Evolutionary conservation across 306 rosid genomes (phyloP), one percentile per base, ranked within the genome.

Genomic region (Cicer arietinum): DNA sequence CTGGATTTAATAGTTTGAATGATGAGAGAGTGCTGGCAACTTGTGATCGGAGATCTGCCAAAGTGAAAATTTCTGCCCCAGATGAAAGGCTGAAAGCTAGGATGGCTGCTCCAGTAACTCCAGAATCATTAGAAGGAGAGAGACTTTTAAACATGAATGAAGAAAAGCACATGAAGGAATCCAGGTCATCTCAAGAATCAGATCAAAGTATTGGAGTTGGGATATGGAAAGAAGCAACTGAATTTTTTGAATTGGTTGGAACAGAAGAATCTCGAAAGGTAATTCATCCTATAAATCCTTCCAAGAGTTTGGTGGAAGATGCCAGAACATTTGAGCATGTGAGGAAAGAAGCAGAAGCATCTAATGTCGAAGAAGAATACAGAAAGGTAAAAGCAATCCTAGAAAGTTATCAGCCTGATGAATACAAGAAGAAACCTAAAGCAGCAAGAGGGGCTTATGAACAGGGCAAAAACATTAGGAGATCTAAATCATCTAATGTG

Each of bases 211-310:
- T 74, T 76, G 84, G 77, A 70, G 82, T 82, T 71, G 87, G 86
- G 51, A 84, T 80, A 77, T 89, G 92, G 97, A 91, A 88, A 82
- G 96, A 90, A 81, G 99, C 78, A 79, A 81, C 89, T 11, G 90
- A 86, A 12, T 89, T 88, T 89, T 87, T 92, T 76, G 97, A 92
- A 82, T 84, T 94, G 90, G 91, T 81, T 51, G 89, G 96, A 84
- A 44, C 86, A 65, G 89, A 88, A 76, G 88, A 87, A 45, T 70
- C 91, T 53, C 84, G 59, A 41, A 82, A 76, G 78, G 83, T 71
- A 80, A 64, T 77, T 82, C 90, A 67, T 68, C 85, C 69, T 5
- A 73, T 63, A 60, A 85, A 82, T 69, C 81, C 63, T 58, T 45
- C 83, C 22, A 82, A 80, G 75, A 81, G 51, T 74, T 81, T 46